These are phyloP conservation scores for Apiospora arundinis DNA, from an alignment of 2,329 filamentous ascomycete species.

Conservation along the genomic window DNA sequence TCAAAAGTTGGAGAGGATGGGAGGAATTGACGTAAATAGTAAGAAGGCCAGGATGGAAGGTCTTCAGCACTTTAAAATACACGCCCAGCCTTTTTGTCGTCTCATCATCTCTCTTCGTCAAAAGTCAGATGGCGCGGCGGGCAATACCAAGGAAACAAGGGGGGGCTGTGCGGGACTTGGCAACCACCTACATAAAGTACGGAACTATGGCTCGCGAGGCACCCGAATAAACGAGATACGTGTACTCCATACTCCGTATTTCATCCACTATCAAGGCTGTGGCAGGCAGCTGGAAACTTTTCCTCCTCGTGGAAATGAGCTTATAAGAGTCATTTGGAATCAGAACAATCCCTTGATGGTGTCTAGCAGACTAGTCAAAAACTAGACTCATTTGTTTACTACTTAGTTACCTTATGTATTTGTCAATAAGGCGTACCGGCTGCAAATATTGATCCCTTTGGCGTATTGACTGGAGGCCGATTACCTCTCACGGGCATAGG, in stretches of 20 bases:
- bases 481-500: not conserved
- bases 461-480: not conserved
- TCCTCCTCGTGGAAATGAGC: not conserved
- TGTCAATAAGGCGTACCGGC: not conserved
- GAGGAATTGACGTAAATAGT: not conserved
- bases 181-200: not conserved
- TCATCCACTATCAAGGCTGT: conserved; percentile 11
- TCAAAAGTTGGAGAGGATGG: not conserved
- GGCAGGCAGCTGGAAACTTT: not conserved
- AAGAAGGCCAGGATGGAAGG: not conserved
- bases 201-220: conserved; percentile 4
- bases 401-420: not conserved
- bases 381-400: not conserved
- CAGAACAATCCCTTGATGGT: not conserved
- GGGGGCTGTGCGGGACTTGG: conserved; percentile 13
- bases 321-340: not conserved
- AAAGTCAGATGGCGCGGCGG: not conserved
- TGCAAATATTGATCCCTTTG: not conserved
- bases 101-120: not conserved
- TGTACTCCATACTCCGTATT: not conserved
- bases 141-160: conserved; percentile 7
- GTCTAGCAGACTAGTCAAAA: not conserved
- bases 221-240: not conserved
- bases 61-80: conserved; percentile 1
- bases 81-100: conserved; percentile 2